Conservation (phyloP, 73 alveolate genomes). For the Paramecium sonneborni region DNA sequence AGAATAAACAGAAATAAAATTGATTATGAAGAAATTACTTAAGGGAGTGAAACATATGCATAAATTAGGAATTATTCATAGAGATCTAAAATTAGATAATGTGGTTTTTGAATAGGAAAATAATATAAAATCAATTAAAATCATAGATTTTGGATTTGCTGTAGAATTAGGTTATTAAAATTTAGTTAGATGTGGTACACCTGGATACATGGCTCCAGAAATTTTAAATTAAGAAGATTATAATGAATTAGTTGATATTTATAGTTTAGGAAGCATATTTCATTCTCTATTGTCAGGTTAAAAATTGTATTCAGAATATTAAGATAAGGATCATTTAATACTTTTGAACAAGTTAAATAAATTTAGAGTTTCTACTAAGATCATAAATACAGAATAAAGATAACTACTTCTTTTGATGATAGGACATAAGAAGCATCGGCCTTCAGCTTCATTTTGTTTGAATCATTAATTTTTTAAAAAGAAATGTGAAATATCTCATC, state of each 20-base stretch:
- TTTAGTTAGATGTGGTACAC: not conserved
- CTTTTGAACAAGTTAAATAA: not conserved
- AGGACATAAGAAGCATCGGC: not conserved
- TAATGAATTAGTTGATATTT: slow-evolving; percentile 23
- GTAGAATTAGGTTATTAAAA: not conserved
- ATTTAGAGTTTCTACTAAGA: not conserved
- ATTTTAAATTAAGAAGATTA: not conserved
- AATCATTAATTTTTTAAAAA: not conserved
- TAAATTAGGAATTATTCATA: not conserved
- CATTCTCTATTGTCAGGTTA: not conserved
- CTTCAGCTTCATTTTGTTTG: slow-evolving; percentile 20
- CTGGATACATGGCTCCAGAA: slow-evolving; percentile 55
- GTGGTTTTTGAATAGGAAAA: not conserved
- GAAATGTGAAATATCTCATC: not conserved
- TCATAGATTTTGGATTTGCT: slow-evolving; percentile 35
- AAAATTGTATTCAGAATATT: not conserved
- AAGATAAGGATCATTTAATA: not conserved
- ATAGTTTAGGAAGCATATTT: slow-evolving; percentile 34
- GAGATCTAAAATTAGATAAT: slow-evolving; percentile 36
- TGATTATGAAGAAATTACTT: not conserved
- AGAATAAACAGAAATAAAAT: not conserved
- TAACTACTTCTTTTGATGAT: not conserved
- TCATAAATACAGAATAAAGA: not conserved
- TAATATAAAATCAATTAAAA: not conserved
- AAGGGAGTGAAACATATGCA: not conserved